A percentile compares a stretch with the other conserved stretches of the same genome.
These are phyloP conservation scores for Maudiozyma pseudohumilis DNA, from an alignment of 805 yeast genomes.

Conservation along the genomic window DNA sequence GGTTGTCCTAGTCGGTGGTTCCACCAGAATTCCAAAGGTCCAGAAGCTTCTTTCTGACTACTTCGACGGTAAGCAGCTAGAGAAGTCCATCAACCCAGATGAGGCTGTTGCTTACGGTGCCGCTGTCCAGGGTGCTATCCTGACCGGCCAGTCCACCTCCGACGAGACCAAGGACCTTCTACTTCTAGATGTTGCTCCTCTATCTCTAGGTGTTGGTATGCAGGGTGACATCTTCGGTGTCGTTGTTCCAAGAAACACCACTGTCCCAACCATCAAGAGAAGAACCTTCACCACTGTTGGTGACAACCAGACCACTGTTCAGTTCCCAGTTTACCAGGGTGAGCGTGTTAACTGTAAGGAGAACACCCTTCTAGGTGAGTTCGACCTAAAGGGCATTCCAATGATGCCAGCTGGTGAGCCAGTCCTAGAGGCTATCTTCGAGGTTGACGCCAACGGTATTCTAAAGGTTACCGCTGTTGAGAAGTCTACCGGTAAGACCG, in stretches of 20 bases:
- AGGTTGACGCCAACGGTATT: conserved; percentile 99
- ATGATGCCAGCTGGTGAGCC: conserved; percentile 99
- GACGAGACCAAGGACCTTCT: conserved; percentile 93
- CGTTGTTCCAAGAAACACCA: conserved; percentile 98
- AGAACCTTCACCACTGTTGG: conserved; percentile 98
- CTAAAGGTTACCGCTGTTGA: conserved; percentile 98
- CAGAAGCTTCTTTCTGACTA: conserved; percentile 89
- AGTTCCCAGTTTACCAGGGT: conserved; percentile 99
- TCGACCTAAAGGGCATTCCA: conserved; percentile 95
- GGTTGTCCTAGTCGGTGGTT: conserved; percentile 96
- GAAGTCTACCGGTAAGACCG: conserved; percentile 97
- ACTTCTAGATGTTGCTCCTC: conserved; percentile 94
- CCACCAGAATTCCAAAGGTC: conserved; percentile 97
- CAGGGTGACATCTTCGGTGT: conserved; percentile 99
- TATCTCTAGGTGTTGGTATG: conserved; percentile 98
- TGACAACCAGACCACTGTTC: conserved; percentile 97
- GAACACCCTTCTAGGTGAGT: conserved; percentile 96
- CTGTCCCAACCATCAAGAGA: conserved; percentile 98
- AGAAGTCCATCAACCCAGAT: conserved; percentile 96
- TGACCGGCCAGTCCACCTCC: conserved; percentile 83
- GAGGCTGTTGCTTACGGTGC: conserved; percentile 99
- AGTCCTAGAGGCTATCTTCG: conserved; percentile 97
- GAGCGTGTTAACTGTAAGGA: conserved; percentile 98
- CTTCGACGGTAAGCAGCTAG: conserved; percentile 94
- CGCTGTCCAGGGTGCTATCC: conserved; percentile 98